Evolutionary conservation across 768 basidiomycete species (phyloP), one percentile per base, ranked within the genome.

Genomic region (Ramaria rubella): DNA sequence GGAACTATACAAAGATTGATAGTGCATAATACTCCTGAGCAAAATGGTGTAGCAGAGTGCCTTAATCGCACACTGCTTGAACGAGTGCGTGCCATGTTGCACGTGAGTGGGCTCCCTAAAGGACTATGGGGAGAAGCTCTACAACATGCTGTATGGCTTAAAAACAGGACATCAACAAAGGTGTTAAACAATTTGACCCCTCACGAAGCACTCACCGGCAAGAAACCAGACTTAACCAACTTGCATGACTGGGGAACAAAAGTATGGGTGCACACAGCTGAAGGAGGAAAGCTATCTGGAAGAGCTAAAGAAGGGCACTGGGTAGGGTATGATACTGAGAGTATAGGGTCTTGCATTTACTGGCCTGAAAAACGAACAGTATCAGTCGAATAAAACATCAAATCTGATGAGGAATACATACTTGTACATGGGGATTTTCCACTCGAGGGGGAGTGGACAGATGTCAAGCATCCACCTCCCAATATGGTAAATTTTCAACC

Each of bases 11-110:
- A 67, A 11, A 67, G 73, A 44, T 61, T 72, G 1, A 78, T 73
- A 1, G 64, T 72, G 1, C 73, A 75, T 19, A 67, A 80, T 57
- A 75, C 73, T 0, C 77, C 72, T 0, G 63, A 73, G 29, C 73
- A 77, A 49, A 80, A 79, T 58, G 70, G 74, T 19, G 66, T 75
- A 4, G 74, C 75, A 2, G 74, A 81, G 58, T 59, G 70, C 1
- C 59, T 61, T 2, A 77, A 78, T 38, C 58, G 68, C 2, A 71
- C 69, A 0, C 61, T 79, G 26, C 58, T 63, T 0, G 69, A 75
- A 23, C 62, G 58, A 14, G 64, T 70, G 5, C 59, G 55, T 14
- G 61, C 69, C 0, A 70, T 77, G 64, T 63, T 76, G 3, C 34
- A 62, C 23, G 65, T 63, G 9, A 61, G 60, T 0, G 57, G 55